Conservation (phyloP, 352 stramenopile species). For the Phytophthora ramorum region DNA sequence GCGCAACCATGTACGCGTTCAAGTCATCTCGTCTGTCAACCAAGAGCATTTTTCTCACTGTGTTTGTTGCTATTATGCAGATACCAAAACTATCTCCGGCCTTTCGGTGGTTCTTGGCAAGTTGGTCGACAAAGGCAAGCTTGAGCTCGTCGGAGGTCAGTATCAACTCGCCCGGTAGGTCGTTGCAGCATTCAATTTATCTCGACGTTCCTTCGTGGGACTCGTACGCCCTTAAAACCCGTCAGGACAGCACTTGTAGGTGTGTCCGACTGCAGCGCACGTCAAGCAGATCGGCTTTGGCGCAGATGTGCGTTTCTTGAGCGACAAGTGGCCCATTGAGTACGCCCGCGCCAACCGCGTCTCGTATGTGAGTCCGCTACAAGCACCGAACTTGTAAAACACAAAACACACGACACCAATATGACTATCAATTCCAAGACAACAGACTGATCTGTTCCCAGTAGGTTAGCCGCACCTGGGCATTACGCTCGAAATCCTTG, state of each 20-base stretch:
- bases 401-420: neutral
- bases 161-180: slow-evolving; percentile 68
- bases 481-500: slow-evolving; percentile 53
- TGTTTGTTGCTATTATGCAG: slow-evolving; percentile 44
- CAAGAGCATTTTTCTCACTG: slow-evolving; percentile 8
- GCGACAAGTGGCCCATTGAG: slow-evolving; percentile 51
- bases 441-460: neutral
- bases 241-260: slow-evolving; percentile 57
- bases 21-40: neutral
- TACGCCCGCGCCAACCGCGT: slow-evolving; percentile 63
- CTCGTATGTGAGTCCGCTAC: slow-evolving; percentile 70
- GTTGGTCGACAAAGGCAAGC: slow-evolving; percentile 70
- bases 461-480: slow-evolving; percentile 36
- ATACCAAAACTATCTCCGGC: slow-evolving; percentile 84
- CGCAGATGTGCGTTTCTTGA: slow-evolving; percentile 23
- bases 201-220: neutral
- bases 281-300: slow-evolving; percentile 60
- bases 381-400: slow-evolving; percentile 54
- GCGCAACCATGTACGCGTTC: slow-evolving; percentile 71
- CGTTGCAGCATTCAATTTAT: neutral
- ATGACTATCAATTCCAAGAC: neutral
- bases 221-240: slow-evolving; percentile 46
- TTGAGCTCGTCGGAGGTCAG: slow-evolving; percentile 71
- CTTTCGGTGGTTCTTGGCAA: slow-evolving; percentile 74
- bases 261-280: slow-evolving; percentile 56